Conservation (phyloP, 495 filamentous ascomycete genomes). For the Lepidopterella palustris region DNA sequence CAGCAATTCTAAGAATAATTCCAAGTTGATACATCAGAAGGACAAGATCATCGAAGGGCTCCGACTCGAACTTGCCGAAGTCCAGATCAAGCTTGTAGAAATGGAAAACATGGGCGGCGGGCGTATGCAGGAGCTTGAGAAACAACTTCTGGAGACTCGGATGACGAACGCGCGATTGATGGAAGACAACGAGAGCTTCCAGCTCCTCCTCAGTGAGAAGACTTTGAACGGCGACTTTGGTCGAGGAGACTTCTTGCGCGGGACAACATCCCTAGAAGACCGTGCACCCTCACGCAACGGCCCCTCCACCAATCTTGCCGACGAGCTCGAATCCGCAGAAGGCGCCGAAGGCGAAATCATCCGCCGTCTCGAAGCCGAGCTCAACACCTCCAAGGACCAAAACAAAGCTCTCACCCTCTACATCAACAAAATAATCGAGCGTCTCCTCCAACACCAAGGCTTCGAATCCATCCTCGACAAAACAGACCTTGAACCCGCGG, state of each 20-base stretch:
- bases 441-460: constrained; percentile 85
- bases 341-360: constrained; percentile 16
- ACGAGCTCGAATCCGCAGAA: constrained; percentile 67
- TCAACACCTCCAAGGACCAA: constrained; percentile 79
- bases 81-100: constrained; percentile 91
- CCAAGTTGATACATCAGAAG: constrained; percentile 83
- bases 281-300: constrained; percentile 28
- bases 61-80: constrained; percentile 84
- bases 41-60: constrained; percentile 92
- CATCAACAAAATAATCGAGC: constrained; percentile 96
- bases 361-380: constrained; percentile 66
- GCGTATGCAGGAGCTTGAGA: constrained; percentile 78
- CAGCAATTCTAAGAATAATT: constrained; percentile 76
- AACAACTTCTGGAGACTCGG: constrained; percentile 75
- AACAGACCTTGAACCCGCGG: constrained; percentile 48
- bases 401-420: constrained; percentile 96
- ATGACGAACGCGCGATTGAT: constrained; percentile 92
- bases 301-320: constrained; percentile 60
- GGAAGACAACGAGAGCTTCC: constrained; percentile 98
- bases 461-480: constrained; percentile 90
- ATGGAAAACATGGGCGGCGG: constrained; percentile 87
- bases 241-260: constrained; percentile 72
- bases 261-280: constrained; percentile 27
- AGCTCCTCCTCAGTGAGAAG: constrained; percentile 85
- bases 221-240: constrained; percentile 91